These are phyloP conservation scores for Cymodocea nodosa DNA, from an alignment of 116 monocot species.

Conservation along the genomic window DNA sequence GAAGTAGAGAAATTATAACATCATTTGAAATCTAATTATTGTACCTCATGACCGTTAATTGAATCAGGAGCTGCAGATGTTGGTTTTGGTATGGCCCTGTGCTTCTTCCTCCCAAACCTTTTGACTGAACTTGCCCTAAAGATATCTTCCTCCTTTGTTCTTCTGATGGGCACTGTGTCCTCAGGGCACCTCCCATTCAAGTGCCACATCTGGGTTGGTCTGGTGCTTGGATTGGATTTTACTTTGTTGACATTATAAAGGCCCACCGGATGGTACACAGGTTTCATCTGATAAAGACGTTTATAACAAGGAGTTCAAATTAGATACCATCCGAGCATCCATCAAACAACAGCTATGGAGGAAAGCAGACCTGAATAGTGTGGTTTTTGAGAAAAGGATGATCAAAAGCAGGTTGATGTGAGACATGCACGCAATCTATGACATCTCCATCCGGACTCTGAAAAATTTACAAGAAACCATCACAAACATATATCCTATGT, in stretches of 20 bases:
- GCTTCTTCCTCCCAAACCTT: conserved; percentile 24
- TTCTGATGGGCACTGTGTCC: conserved; percentile 29
- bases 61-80: conserved; percentile 13
- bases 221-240: neutral
- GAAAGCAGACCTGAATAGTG: conserved; percentile 14
- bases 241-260: conserved; percentile 6
- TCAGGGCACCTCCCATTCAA: conserved; percentile 25
- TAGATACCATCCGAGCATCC: too few species aligned
- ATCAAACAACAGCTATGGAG: neutral
- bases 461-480: neutral
- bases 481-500: neutral
- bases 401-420: conserved; percentile 35
- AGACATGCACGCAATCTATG: conserved; percentile 35
- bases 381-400: conserved; percentile 26
- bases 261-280: conserved; percentile 14
- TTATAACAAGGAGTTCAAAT: too few species aligned
- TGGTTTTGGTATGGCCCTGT: conserved; percentile 11
- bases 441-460: conserved; percentile 51
- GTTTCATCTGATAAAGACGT: conserved; percentile 8
- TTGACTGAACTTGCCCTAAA: conserved; percentile 22
- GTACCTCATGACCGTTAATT: conserved; percentile 27
- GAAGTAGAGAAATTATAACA: neutral
- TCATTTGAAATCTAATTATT: neutral
- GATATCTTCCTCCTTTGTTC: conserved; percentile 18
- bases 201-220: conserved; percentile 26